Conservation (phyloP, 495 filamentous ascomycete genomes). For the Astrothelium subdiscretum region DNA sequence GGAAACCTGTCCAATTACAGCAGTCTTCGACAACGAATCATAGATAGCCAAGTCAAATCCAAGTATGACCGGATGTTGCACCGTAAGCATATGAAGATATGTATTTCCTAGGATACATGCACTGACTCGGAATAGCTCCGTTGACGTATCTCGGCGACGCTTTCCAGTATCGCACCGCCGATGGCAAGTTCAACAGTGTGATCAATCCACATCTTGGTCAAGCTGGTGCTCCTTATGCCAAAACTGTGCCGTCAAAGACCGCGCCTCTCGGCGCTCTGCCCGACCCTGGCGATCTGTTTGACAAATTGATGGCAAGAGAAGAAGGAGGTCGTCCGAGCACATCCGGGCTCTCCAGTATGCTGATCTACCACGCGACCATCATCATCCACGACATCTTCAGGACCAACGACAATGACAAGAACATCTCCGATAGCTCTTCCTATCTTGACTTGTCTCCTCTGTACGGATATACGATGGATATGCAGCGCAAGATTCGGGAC, state of each 20-base stretch:
- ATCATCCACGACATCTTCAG: constrained; percentile 51
- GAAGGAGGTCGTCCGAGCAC: constrained; percentile 20
- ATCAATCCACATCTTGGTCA: constrained; percentile 44
- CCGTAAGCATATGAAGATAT: background rate
- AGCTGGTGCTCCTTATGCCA: constrained; percentile 43
- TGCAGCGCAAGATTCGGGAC: constrained; percentile 41
- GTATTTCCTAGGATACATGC: background rate
- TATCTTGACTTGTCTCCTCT: constrained; percentile 49
- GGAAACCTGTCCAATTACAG: background rate
- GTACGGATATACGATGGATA: constrained; percentile 45
- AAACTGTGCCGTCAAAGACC: constrained; percentile 1
- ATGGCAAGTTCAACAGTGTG: constrained; percentile 58
- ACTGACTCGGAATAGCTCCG: constrained; percentile 1
- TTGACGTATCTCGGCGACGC: constrained; percentile 48
- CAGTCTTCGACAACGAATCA: constrained; percentile 2
- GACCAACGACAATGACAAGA: constrained; percentile 42
- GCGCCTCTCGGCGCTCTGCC: constrained; percentile 18
- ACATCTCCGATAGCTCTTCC: constrained; percentile 44
- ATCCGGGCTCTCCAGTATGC: constrained; percentile 46
- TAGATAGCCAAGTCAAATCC: constrained; percentile 2
- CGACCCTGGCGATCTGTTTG: constrained; percentile 43
- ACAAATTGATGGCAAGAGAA: constrained; percentile 32
- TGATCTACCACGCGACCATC: constrained; percentile 48
- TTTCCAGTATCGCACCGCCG: constrained; percentile 55
- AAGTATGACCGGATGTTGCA: constrained; percentile 3